Conservation (phyloP, 495 filamentous ascomycete genomes). For the Wilcoxina mikolae region DNA sequence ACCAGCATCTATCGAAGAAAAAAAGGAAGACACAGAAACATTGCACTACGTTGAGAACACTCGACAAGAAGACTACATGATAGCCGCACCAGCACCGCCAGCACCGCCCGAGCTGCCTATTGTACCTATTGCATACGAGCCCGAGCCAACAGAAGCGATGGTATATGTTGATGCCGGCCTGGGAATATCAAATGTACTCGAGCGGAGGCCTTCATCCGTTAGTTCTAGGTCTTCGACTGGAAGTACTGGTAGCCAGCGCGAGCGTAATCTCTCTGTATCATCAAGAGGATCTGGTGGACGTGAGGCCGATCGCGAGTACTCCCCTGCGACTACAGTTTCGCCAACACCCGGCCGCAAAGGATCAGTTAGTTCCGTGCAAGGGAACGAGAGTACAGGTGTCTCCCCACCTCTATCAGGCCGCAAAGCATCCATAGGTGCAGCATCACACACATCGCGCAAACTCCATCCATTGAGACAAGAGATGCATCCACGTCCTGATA, state of each 20-base stretch:
- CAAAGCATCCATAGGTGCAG: background rate
- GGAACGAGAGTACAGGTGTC: background rate
- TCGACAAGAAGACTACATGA: conserved; percentile 43
- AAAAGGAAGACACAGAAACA: conserved; percentile 18
- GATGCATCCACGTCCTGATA: conserved; percentile 47
- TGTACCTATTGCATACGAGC: conserved; percentile 46
- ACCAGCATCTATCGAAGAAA: conserved; percentile 60
- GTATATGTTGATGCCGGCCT: conserved; percentile 32
- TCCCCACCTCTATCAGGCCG: background rate
- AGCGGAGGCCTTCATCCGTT: conserved; percentile 28
- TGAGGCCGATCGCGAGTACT: conserved; percentile 33
- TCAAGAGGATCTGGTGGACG: conserved; percentile 33
- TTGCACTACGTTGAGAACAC: conserved; percentile 30
- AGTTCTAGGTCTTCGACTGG: conserved; percentile 35
- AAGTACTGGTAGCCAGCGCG: conserved; percentile 14
- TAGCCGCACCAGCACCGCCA: conserved; percentile 2
- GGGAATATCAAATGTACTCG: conserved; percentile 29
- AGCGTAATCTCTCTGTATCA: conserved; percentile 23
- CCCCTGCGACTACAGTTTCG: conserved; percentile 25
- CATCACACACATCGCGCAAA: background rate
- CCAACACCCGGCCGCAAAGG: conserved; percentile 12
- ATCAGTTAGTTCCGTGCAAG: conserved; percentile 9
- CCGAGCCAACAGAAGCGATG: conserved; percentile 43
- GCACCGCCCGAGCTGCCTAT: conserved; percentile 42
- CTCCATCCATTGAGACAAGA: conserved; percentile 56